Evolutionary conservation across 306 rosid species (phyloP), one percentile per base, ranked within the genome.

Genomic region (Delonix regia): DNA sequence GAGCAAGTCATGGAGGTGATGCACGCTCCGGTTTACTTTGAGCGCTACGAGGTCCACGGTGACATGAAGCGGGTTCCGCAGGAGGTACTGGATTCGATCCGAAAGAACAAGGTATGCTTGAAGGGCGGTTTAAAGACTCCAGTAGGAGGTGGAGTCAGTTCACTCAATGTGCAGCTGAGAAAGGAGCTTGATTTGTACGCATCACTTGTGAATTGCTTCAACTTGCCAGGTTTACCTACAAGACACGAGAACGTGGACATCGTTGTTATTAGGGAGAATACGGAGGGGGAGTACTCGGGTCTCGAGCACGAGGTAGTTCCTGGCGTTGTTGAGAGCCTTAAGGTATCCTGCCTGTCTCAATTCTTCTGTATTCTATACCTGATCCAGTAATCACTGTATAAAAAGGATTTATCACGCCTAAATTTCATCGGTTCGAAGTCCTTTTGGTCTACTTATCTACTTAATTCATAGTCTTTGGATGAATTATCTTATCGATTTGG

Each of bases 151-250:
- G 84, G 84, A 45, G 84, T 81, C 6, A 81, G 80, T 41, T 81
- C 80, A 47, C 84, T 81, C 27, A 81, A 81, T 51, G 84, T 81
- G 39, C 84, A 74, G 72, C 76, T 75, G 13, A 44, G 73, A 25
- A 68, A 68, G 73, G 73, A 68, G 73, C 73, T 68, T 68, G 73
- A 68, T 45, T 57, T 81, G 47, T 81, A 74, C 72, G 80, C 84
- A 5, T 81, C 84, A 28, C 84, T 90, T 5, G 92, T 86, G 27
- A 83, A 88, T 55, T 90, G 91, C 80, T 85, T 86, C 85, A 88
- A 86, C 72, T 71, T 90, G 16, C 93, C 91, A 0, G 96, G 84
- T 0, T 74, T 81, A 41, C 80, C 80, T 25, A 81, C 84, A 6
- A 73, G 80, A 39, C 84, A 81, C 39, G 38, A 81, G 56, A 67